Conservation (phyloP, 208 protist species). For the Borovskyia barvae region DNA sequence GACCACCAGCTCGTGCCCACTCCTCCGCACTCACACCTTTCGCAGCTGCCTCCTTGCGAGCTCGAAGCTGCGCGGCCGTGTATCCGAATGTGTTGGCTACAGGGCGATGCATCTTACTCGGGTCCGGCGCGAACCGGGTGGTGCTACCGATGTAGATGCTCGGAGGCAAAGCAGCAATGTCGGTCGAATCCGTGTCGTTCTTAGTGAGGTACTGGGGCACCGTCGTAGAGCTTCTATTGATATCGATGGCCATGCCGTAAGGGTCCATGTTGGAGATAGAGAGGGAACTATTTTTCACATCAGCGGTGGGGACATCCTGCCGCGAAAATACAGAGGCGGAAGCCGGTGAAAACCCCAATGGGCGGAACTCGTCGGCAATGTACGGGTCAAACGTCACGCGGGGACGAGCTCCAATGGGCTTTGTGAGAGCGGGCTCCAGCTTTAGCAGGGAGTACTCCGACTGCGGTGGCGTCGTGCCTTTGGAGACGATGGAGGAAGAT, state of each 20-base stretch:
- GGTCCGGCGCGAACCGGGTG: slow-evolving; percentile 27
- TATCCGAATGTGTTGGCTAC: slow-evolving; percentile 40
- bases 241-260: slow-evolving; percentile 16
- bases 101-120: slow-evolving; percentile 31
- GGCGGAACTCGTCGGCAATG: not conserved
- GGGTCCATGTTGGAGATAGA: slow-evolving; percentile 4
- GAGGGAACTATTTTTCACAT: slow-evolving; percentile 3
- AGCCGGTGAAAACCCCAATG: not conserved
- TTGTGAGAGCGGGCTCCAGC: not conserved
- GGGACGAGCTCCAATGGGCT: not conserved
- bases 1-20: not conserved
- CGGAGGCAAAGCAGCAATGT: not conserved
- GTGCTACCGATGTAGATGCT: slow-evolving; percentile 23
- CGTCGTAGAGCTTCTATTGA: slow-evolving; percentile 1
- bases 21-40: not conserved
- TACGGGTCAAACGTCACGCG: slow-evolving; percentile 21
- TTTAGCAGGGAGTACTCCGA: slow-evolving; percentile 9
- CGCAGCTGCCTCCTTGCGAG: slow-evolving; percentile 12
- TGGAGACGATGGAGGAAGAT: not conserved
- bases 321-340: not conserved
- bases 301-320: not conserved
- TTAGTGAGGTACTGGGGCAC: not conserved
- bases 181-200: not conserved
- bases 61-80: slow-evolving; percentile 7
- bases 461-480: not conserved